Evolutionary conservation across 768 basidiomycete genomes (phyloP), one percentile per base, ranked within the genome.

Genomic region (Amanita fuliginea): DNA sequence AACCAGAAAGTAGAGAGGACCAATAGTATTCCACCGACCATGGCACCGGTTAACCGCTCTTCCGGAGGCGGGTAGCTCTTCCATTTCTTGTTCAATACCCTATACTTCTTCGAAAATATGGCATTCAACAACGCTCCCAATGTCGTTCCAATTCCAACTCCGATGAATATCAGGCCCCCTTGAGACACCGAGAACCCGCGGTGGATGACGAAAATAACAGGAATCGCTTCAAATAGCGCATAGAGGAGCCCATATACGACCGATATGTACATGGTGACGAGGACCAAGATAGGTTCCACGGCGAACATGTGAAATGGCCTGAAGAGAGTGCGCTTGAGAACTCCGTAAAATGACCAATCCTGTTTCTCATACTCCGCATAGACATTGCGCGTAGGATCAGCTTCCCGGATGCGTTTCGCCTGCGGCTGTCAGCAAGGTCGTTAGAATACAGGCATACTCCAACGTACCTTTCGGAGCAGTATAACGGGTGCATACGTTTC

Each of bases 401-500:
- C 68, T 60, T 71, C 75, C 19, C 78, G 69, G 0, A 81, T 55
- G 11, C 62, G 63, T 47, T 64, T 65, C 1, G 75, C 77, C 67
- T 51, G 30, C 21, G 14, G 11, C 4, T 6, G 9, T 35, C n/a
- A 18, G 33, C 14, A 16, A 33, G 8, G n/a, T 32, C 19, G 4
- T 19, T 34, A 18, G 8, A 36, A 41, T 3, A 42, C 4, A 4
- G 28, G 8, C 5, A 3, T 7, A 14, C 1, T 26, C 11, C 67
- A 21, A 47, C 55, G 16, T 19, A 66, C 67, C 56, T 74, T 76
- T 40, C 69, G 62, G 11, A 66, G 63, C 4, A 86, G 69, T 7
- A 85, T 60, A 8, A 81, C 67, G 0, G 84, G 82, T 0, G 75
- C 77, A 54, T 79, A 86, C 6, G 84, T 85, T 63, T 87, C 84